Evolutionary conservation across 371 early-diverging fungal species (phyloP), one percentile per base, ranked within the genome.

Genomic region (Mucor plumbeus): DNA sequence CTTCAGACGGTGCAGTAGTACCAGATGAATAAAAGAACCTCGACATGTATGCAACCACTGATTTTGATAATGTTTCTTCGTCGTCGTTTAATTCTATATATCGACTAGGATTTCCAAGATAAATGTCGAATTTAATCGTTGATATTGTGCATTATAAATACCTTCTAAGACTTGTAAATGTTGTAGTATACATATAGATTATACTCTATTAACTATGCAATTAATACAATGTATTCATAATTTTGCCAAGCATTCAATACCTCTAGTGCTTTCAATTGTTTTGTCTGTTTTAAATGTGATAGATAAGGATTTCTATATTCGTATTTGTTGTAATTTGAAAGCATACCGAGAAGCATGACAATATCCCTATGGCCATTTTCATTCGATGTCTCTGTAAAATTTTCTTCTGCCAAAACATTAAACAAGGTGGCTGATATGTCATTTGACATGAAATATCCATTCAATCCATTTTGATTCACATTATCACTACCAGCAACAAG

Each of bases 251-350:
- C 9, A 9, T 9, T 21, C 4, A 8, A 17, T 61, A 71, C 73
- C 61, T 72, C 71, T 7, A 82, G 59, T 19, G 77, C 68, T 9
- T 54, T 48, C 4, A 48, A 17, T 36, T 60, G 59, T 21, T 60
- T 63, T 43, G 33, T 33, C 50, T 54, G 53, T 44, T 39, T 54
- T 5, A 59, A 4, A 17, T 59, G 36, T 11, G 47, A 39, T 17
- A 81, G 67, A 58, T 85, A 84, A 8, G 79, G 78, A 60, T 87
- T 87, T 55, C 74, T 72, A 26, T 72, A 67, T 68, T 87, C 87
- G 41, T 83, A 80, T 48, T 83, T 87, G 79, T 84, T 87, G 68
- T 87, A 87, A 63, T 83, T 87, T 21, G 84, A 78, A 50, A 87
- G 70, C 64, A 87, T 64, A 3, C 79, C 78, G 59, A 84, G 67